Percentiles rank a stretch among this genome's conserved stretches.
Evolutionary conservation across 768 basidiomycete genomes (phyloP).

Genomic region (Chalciporus pseudorubinellus): DNA sequence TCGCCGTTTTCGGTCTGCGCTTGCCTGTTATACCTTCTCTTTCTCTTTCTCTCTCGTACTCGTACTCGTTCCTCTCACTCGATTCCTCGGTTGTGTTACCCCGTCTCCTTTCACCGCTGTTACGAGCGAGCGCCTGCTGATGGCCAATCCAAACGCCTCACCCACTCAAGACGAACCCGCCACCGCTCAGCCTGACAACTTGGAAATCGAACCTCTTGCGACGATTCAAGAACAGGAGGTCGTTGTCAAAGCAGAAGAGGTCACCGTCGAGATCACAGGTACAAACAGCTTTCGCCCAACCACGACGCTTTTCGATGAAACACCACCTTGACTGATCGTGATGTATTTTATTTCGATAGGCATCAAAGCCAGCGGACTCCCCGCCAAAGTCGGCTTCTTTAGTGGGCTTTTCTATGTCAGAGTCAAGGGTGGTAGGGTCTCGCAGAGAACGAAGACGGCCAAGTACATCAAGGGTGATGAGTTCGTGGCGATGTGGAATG

Average conservation of each 20-base stretch:
- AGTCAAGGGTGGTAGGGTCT: slow-evolving; percentile 28
- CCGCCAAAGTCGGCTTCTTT: slow-evolving; percentile 32
- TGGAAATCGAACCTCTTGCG: background rate
- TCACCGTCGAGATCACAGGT: slow-evolving; percentile 31
- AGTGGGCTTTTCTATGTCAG: slow-evolving; percentile 28
- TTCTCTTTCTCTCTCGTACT: background rate
- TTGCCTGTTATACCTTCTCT: background rate
- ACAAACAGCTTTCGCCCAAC: background rate
- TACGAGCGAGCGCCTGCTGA: background rate
- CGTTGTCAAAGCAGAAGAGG: slow-evolving; percentile 14
- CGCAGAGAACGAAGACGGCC: slow-evolving; percentile 26
- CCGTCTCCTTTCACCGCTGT: background rate
- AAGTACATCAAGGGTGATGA: slow-evolving; percentile 27
- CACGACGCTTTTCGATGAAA: background rate
- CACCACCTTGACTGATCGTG: no score
- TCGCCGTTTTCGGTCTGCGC: background rate
- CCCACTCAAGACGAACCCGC: background rate
- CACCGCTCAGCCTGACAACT: background rate
- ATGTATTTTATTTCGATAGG: slow-evolving; percentile 10
- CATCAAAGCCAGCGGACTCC: slow-evolving; percentile 35
- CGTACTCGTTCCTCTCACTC: background rate
- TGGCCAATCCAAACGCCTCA: slow-evolving; percentile 15
- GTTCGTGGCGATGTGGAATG: slow-evolving; percentile 29
- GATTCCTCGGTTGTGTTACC: no score
- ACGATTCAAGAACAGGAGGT: background rate